Base-by-base conservation (phyloP, 2,329 filamentous ascomycete genomes). In the Colletotrichum sp. region DNA sequence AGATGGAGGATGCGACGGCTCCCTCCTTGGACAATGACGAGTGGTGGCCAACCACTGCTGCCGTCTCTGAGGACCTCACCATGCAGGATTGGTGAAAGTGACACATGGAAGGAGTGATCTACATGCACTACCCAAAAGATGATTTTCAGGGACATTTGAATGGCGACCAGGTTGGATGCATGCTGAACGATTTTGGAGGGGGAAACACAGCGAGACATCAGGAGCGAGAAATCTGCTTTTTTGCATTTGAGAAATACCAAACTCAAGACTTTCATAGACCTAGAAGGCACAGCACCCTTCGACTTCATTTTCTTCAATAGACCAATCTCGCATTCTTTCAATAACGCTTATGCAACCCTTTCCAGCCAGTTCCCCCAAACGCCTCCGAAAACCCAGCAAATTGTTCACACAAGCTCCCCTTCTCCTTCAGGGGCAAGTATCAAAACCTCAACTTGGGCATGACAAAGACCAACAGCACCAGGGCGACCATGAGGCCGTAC, bases 361-460 rank as follows among this genome's bases (percentile, higher is more conserved):
- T 25, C 28, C 27, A 65, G 10, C 28, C 68, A 12, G 18, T 28
- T 27, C 15, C 52, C n/a, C 36, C 18, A 15, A 64, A 64, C 56
- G 52, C 55, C 58, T 55, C 32, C n/a, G 10, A 18, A 3, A 69
- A 48, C 16, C 55, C 18, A 61, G 6, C 30, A 22, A 18, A 28
- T 30, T 2, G 3, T n/a, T 2, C 43, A 55, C 22, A 18, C 22
- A 66, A 66, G 60, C 30, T 8, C 60, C 28, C 64, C 61, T 43
- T 6, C n/a, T 16, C 5, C 34, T 61, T 32, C 43, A 52, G 10
- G 6, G 58, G 8, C 27, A 30, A 48, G 18, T 39, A 64, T 87
- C 81, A 98, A 81, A 98, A 97, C 80, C 96, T 90, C 82, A 98
- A 85, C 87, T 98, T 98, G 0, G 96, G 96, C 82, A 95, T 87